phyloP scores from a whole-genome alignment of 2,329 filamentous ascomycete species.

The Fusarium humuli region DNA sequence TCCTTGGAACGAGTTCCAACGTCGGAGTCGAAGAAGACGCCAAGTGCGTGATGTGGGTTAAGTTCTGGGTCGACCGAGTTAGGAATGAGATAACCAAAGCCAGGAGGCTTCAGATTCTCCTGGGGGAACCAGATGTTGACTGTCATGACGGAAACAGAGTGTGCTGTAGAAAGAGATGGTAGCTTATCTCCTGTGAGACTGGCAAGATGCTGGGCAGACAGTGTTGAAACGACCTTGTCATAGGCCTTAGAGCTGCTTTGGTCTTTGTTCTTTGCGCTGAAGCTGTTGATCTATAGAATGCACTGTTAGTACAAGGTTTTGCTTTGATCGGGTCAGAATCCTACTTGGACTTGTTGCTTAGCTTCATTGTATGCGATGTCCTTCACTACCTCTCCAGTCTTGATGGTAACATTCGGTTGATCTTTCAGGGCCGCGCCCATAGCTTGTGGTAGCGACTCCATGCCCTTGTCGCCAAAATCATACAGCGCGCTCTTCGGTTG shows the following conservation, averaged over 20 bases:
- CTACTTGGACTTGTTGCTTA: conserved; percentile 57
- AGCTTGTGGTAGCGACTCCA: conserved; percentile 68
- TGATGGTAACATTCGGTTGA: conserved; percentile 71
- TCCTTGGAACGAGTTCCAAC: conserved; percentile 63
- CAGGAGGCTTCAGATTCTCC: conserved; percentile 71
- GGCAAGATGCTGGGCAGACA: conserved; percentile 63
- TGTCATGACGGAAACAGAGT: conserved; percentile 86
- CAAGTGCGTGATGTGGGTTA: conserved; percentile 86
- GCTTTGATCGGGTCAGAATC: conserved; percentile 3
- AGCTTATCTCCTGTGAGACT: conserved; percentile 54
- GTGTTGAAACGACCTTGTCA: conserved; percentile 74
- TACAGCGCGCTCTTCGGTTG: conserved; percentile 49
- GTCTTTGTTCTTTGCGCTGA: conserved; percentile 6
- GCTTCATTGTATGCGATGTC: conserved; percentile 56
- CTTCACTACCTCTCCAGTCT: conserved; percentile 60
- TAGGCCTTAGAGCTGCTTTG: conserved; percentile 47
- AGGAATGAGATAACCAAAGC: conserved; percentile 94
- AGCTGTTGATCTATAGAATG: conserved; percentile 30
- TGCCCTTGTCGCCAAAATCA: conserved; percentile 64
- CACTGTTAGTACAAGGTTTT: conserved; percentile 1
- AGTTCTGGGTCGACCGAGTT: conserved; percentile 74
- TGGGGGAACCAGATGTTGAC: conserved; percentile 88
- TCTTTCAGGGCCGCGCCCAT: conserved; percentile 63
- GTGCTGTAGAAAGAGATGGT: conserved; percentile 63
- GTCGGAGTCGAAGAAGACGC: conserved; percentile 91